Evolutionary conservation across 176 grass and related monocot species (phyloP).

Genomic region (Thalia dealbata): DNA sequence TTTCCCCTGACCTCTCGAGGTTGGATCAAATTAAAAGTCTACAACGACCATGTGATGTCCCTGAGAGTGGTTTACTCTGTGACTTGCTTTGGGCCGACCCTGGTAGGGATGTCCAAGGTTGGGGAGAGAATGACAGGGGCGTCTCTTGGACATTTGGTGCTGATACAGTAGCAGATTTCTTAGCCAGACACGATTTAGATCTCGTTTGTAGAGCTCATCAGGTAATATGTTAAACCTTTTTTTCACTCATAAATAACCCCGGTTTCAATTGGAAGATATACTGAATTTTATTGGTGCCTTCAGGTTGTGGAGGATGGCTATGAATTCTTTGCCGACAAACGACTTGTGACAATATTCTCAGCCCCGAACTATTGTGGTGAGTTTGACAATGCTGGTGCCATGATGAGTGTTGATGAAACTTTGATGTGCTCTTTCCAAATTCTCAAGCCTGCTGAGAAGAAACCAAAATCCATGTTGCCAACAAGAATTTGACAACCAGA

Average conservation of each 20-base stretch:
- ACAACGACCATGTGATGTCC: slow-evolving; percentile 61
- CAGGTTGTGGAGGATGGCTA: slow-evolving; percentile 98
- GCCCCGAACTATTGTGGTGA: slow-evolving; percentile 93
- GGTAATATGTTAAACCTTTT: slow-evolving; percentile 26
- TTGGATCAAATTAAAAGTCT: slow-evolving; percentile 68
- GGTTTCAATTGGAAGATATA: not conserved
- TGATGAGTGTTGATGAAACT: slow-evolving; percentile 96
- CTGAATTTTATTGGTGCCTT: slow-evolving; percentile 25
- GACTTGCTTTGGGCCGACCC: slow-evolving; percentile 91
- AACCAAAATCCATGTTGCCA: slow-evolving; percentile 47
- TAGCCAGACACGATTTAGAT: slow-evolving; percentile 68
- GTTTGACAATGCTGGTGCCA: slow-evolving; percentile 92
- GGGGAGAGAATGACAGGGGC: slow-evolving; percentile 92
- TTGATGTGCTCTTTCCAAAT: slow-evolving; percentile 97
- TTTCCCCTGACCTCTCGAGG: slow-evolving; percentile 65
- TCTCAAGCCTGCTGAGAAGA: slow-evolving; percentile 89
- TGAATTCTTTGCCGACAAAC: slow-evolving; percentile 90
- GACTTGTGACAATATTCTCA: slow-evolving; percentile 86
- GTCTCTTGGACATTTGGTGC: slow-evolving; percentile 85
- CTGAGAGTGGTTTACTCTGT: slow-evolving; percentile 67
- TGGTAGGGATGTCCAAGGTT: slow-evolving; percentile 66
- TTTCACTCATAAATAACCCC: not conserved
- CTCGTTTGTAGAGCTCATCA: slow-evolving; percentile 85
- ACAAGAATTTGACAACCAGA: slow-evolving; percentile 62
- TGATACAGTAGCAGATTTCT: slow-evolving; percentile 72